phyloP scores from a whole-genome alignment of 371 early-diverging fungal species.

The Cokeromyces recurvatus region DNA sequence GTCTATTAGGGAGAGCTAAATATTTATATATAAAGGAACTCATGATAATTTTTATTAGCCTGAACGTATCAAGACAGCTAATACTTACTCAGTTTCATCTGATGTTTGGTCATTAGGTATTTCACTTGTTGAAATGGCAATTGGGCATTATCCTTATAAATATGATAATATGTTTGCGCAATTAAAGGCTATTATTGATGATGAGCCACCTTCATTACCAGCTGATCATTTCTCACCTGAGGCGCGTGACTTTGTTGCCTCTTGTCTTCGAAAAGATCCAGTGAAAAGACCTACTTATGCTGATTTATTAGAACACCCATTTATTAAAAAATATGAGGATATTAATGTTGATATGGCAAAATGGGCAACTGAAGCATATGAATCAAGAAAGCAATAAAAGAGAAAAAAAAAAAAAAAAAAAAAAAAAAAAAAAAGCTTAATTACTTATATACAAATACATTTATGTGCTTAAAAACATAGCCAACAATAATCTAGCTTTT shows the following conservation, averaged over 20 bases:
- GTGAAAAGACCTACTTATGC: conserved; percentile 67
- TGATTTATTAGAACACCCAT: conserved; percentile 71
- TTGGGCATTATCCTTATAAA: conserved; percentile 79
- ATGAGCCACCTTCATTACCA: conserved; percentile 74
- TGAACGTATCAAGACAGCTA: conserved; percentile 66
- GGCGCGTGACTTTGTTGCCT: conserved; percentile 75
- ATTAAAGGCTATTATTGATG: conserved; percentile 80
- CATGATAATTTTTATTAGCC: conserved; percentile 62
- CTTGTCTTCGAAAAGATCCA: conserved; percentile 76
- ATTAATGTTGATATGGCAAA: conserved; percentile 76
- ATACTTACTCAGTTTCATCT: conserved; percentile 72
- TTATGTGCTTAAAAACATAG: too few relatives aligned
- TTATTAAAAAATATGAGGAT: conserved; percentile 56
- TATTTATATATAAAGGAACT: background rate
- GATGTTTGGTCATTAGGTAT: conserved; percentile 93
- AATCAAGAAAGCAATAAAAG: conserved; percentile 1
- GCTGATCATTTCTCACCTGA: conserved; percentile 54
- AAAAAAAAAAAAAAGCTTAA: too few relatives aligned
- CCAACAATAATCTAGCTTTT: too few relatives aligned
- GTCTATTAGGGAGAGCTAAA: background rate
- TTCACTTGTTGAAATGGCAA: conserved; percentile 89
- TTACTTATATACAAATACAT: too few relatives aligned
- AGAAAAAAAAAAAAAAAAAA: conserved; percentile 1
- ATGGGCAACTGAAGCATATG: conserved; percentile 59
- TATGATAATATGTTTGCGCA: conserved; percentile 79